These are phyloP conservation scores for Litchi chinensis DNA, from an alignment of 345 rosid species.

Conservation along the genomic window DNA sequence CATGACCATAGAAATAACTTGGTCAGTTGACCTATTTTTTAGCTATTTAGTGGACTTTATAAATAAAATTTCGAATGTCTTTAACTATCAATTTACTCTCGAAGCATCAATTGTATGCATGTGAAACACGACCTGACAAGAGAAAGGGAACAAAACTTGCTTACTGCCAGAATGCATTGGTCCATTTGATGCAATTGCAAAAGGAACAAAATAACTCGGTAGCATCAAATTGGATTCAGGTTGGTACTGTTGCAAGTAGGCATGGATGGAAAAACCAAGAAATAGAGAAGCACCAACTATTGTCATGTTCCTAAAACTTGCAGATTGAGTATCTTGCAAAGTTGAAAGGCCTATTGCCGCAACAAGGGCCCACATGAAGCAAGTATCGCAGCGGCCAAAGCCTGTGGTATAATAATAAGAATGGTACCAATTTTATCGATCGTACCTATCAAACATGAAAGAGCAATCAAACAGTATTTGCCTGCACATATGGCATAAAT, in stretches of 20 bases:
- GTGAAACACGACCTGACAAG: neutral
- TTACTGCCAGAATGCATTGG: conserved; percentile 57
- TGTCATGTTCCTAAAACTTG: conserved; percentile 82
- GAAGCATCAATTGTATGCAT: neutral
- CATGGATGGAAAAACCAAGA: conserved; percentile 84
- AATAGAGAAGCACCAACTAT: conserved; percentile 86
- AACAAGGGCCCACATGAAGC: conserved; percentile 86
- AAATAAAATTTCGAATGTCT: neutral
- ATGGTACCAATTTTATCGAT: conserved; percentile 88
- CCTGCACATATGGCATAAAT: neutral
- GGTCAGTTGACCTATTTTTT: too few relatives aligned
- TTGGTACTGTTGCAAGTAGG: conserved; percentile 87
- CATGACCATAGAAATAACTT: too few relatives aligned
- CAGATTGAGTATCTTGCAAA: conserved; percentile 67
- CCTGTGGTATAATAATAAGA: conserved; percentile 84
- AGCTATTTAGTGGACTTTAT: too few relatives aligned
- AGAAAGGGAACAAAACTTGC: conserved; percentile 41
- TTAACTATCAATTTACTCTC: neutral
- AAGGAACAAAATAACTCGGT: conserved; percentile 75
- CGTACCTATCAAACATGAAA: conserved; percentile 48
- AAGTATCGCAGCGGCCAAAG: conserved; percentile 88
- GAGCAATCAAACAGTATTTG: conserved; percentile 9
- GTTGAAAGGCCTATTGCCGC: conserved; percentile 73
- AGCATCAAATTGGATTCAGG: conserved; percentile 56
- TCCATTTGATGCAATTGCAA: conserved; percentile 87